A percentile compares a stretch with the other conserved stretches of the same genome.
Evolutionary conservation across 192 early-diverging fungal genomes (phyloP).

Genomic region (Dimargaris verticillata): DNA sequence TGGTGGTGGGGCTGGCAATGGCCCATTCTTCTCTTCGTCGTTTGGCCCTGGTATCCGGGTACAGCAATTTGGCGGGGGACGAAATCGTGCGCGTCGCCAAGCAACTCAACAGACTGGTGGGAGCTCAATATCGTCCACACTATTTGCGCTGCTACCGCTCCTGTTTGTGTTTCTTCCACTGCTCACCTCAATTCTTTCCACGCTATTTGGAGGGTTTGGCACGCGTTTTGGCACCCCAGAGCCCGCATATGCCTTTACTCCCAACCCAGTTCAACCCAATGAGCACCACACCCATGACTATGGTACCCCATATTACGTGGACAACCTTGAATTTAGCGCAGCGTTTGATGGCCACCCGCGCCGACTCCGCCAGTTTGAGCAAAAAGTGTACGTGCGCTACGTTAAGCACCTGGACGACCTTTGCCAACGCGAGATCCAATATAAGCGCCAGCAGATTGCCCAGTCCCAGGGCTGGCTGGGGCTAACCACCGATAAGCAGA

Average conservation of each 20-base stretch:
- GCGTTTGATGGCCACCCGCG: conserved; percentile 19
- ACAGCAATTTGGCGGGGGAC: conserved; percentile 12
- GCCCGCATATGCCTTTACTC: conserved; percentile 48
- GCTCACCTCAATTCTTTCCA: conserved; percentile 52
- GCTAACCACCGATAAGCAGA: conserved; percentile 37
- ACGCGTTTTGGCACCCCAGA: conserved; percentile 18
- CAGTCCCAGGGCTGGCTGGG: conserved; percentile 56
- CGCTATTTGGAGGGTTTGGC: conserved; percentile 30
- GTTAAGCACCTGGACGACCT: conserved; percentile 38
- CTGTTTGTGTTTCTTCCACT: conserved; percentile 61
- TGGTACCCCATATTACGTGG: conserved; percentile 67
- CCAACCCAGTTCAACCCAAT: conserved; percentile 27
- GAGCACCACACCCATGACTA: conserved; percentile 36
- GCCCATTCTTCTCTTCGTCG: conserved; percentile 19
- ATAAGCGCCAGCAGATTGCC: conserved; percentile 30
- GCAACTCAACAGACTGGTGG: neutral
- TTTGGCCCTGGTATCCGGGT: conserved; percentile 16
- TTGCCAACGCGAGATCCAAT: conserved; percentile 51
- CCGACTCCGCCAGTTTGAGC: conserved; percentile 49
- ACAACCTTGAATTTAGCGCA: conserved; percentile 30
- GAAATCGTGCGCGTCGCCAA: neutral
- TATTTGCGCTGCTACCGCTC: conserved; percentile 42
- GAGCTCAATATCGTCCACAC: neutral
- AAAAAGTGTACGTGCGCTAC: conserved; percentile 52
- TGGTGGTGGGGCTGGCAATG: conserved; percentile 32